Percentiles rank a stretch among this genome's conserved stretches.
Conservation (phyloP, 2,329 filamentous ascomycete genomes). For the Alternaria sp. region DNA sequence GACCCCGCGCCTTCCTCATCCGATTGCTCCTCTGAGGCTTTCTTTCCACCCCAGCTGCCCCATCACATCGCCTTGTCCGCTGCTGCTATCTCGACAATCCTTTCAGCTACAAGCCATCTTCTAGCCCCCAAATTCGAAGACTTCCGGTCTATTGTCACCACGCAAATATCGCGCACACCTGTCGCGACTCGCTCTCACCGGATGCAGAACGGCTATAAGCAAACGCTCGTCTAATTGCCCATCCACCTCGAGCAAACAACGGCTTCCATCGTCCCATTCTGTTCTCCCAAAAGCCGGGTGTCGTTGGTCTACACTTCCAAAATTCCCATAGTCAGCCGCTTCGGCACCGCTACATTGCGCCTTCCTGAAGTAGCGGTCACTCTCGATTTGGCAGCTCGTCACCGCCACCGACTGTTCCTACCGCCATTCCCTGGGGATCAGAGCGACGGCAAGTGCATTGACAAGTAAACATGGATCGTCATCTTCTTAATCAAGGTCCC, state of each 20-base stretch:
- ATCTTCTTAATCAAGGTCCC: not conserved
- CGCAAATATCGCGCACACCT: not conserved
- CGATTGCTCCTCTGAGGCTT: not conserved
- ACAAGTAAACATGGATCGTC: constrained; percentile 15
- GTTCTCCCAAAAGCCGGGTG: not conserved
- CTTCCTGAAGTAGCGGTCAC: constrained; percentile 20
- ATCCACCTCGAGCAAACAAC: constrained; percentile 9
- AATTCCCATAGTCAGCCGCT: not conserved
- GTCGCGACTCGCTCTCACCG: constrained; percentile 6
- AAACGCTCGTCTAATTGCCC: constrained; percentile 3
- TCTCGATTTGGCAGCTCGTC: not conserved
- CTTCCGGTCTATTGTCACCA: not conserved
- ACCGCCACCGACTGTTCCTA: not conserved
- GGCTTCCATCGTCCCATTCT: not conserved
- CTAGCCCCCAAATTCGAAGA: no score
- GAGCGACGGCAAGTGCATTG: constrained; percentile 3
- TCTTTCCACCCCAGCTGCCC: not conserved
- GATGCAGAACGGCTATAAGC: not conserved
- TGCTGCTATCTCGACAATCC: not conserved
- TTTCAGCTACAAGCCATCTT: not conserved
- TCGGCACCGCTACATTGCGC: constrained; percentile 6
- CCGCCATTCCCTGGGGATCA: not conserved
- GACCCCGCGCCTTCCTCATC: not conserved
- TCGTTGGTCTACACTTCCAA: not conserved
- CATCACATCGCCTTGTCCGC: not conserved